Evolutionary conservation across 2,329 filamentous ascomycete species (phyloP).

Genomic region (Cercospora sp.): DNA sequence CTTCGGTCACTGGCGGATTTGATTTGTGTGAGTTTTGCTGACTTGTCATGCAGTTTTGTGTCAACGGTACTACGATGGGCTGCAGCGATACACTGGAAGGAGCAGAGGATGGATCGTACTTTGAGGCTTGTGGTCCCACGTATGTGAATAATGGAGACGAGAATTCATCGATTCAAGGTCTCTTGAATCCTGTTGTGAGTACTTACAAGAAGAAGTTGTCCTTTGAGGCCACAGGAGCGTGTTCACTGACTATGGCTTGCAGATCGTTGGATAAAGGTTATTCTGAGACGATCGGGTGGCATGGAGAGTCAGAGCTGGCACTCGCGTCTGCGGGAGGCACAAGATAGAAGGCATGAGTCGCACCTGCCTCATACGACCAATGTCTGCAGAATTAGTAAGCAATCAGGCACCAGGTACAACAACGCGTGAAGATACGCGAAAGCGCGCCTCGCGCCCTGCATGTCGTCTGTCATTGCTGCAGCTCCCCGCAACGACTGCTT

Average conservation of each 20-base stretch:
- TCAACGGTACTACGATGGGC: slow-evolving; percentile 19
- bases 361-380: not conserved
- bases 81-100: slow-evolving; percentile 16
- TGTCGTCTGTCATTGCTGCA: not conserved
- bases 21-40: not conserved
- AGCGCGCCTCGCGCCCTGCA: not conserved
- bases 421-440: not conserved
- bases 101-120: slow-evolving; percentile 8
- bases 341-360: not conserved
- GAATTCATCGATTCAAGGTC: not conserved
- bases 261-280: not conserved
- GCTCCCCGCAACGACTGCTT: not conserved
- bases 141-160: slow-evolving; percentile 15
- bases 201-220: not conserved
- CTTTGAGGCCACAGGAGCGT: not conserved
- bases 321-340: no score
- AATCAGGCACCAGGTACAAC: not conserved
- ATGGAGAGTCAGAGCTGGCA: not conserved
- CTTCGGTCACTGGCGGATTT: not conserved
- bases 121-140: slow-evolving; percentile 21
- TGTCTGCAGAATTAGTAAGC: not conserved
- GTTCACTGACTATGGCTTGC: not conserved
- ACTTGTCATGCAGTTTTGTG: slow-evolving; percentile 13
- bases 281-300: not conserved
- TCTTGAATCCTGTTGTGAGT: slow-evolving; percentile 4